Percentiles rank a stretch among this genome's conserved stretches.
Evolutionary conservation across 176 grass and related monocot species (phyloP).

Genomic region (Alopecurus myosuroides): DNA sequence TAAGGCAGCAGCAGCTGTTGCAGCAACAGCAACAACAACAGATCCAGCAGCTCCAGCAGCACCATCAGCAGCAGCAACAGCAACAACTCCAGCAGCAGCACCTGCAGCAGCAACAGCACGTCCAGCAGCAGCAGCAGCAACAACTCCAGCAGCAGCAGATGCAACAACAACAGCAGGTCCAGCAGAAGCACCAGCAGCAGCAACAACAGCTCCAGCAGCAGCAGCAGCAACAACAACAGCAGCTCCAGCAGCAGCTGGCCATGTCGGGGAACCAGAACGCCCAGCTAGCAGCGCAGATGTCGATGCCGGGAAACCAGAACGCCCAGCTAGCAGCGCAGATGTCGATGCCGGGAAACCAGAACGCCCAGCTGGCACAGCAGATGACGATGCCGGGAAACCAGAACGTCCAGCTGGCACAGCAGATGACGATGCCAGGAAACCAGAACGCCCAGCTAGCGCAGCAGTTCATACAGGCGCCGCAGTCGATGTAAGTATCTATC

Average conservation of each 20-base stretch:
- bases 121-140: neutral
- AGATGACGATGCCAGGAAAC: conserved; percentile 40
- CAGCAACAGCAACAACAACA: conserved; percentile 53
- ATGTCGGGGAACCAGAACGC: conserved; percentile 33
- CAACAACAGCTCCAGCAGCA: conserved; percentile 41
- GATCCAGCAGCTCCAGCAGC: conserved; percentile 22
- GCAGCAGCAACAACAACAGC: conserved; percentile 23
- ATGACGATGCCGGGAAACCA: conserved; percentile 43
- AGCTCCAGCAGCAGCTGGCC: conserved; percentile 34
- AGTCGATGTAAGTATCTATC: conserved; percentile 55
- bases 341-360: conserved; percentile 23
- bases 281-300: conserved; percentile 19
- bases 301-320: conserved; percentile 45
- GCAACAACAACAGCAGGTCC: conserved; percentile 12
- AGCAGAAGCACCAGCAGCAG: conserved; percentile 31
- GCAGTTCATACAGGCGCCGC: conserved; percentile 64
- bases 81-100: conserved; percentile 24
- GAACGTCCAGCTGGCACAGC: conserved; percentile 27
- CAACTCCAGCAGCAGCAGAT: conserved; percentile 17
- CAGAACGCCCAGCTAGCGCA: conserved; percentile 47
- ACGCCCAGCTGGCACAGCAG: conserved; percentile 32
- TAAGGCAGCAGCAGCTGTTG: conserved; percentile 44
- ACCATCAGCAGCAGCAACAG: conserved; percentile 13
- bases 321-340: conserved; percentile 31
- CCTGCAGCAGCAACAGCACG: neutral